Conservation (phyloP, 1,139 yeast species). For the Hyphopichia burtonii region DNA sequence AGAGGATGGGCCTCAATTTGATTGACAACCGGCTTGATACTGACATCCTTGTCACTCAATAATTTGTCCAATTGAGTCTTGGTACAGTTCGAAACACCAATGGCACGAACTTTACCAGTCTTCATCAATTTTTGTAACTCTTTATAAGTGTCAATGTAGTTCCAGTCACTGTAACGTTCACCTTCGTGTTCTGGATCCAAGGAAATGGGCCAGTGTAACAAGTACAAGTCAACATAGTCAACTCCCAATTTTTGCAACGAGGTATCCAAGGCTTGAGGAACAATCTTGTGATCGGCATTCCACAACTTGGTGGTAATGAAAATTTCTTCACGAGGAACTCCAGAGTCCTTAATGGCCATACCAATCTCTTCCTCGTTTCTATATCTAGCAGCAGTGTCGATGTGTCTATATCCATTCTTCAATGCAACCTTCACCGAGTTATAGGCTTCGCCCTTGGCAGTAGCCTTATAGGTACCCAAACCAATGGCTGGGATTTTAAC, state of each 20-base stretch:
- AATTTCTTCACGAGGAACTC: constrained; percentile 66
- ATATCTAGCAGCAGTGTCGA: constrained; percentile 74
- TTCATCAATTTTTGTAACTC: constrained; percentile 59
- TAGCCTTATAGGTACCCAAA: constrained; percentile 77
- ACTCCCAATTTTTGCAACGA: constrained; percentile 67
- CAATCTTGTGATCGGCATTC: constrained; percentile 63
- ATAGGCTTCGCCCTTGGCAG: constrained; percentile 58
- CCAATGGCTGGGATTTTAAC: constrained; percentile 66
- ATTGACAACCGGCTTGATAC: constrained; percentile 44
- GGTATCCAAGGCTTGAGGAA: constrained; percentile 55
- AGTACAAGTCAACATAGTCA: constrained; percentile 79
- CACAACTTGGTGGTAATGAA: constrained; percentile 82
- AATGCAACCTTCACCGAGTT: constrained; percentile 63
- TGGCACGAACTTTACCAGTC: constrained; percentile 56
- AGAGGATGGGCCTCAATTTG: constrained; percentile 64
- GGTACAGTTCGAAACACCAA: constrained; percentile 64
- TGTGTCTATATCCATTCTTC: constrained; percentile 71
- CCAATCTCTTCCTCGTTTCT: constrained; percentile 71
- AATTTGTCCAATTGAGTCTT: constrained; percentile 44
- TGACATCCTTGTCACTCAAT: constrained; percentile 44
- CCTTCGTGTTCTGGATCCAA: constrained; percentile 28
- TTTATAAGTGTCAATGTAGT: constrained; percentile 67
- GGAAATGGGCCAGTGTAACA: constrained; percentile 87
- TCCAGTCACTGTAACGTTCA: constrained; percentile 42
- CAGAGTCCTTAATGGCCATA: constrained; percentile 58